Evolutionary conservation across 331 rosid genomes (phyloP), one percentile per base, ranked within the genome.

Genomic region (Ulmus americana): DNA sequence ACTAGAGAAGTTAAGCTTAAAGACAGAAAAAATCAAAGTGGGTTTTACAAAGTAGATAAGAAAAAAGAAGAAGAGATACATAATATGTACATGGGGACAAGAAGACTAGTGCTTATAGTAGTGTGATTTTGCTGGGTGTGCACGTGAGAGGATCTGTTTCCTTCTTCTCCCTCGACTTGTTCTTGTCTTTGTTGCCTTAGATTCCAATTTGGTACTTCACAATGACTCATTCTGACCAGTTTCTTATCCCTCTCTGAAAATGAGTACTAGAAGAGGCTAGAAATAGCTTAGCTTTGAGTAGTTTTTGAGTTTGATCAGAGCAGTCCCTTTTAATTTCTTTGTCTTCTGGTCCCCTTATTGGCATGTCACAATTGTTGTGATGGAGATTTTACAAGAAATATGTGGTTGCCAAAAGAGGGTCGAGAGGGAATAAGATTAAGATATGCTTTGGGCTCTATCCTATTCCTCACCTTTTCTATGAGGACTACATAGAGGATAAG

Each of bases 121-220:
- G 39, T 64, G 65, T 50, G 45, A 52, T 49, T 67, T 45, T 45
- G 53, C 14, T 47, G 67, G 55, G 64, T 52, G 61, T 57, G 76
- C 80, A 79, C 77, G 85, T 79, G 84, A 71, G 86, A 78, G 55
- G 82, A 69, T 76, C 63, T 68, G 71, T 41, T 73, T 53, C 61
- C 39, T 55, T 66, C 79, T 70, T 67, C 67, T 12, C 22, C 74
- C 13, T 71, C 72, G 67, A 69, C 73, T 80, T 63, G 76, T 65
- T 73, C 64, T 72, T 74, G 74, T 86, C 56, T 76, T 38, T 55
- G 75, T 42, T 60, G 79, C 63, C 64, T 64, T 58, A 61, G 81
- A 64, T 74, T 75, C 80, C 78, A 77, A 57, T 52, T 73, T 61
- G 80, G 78, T 45, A 77, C 78, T 11, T 35, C 67, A 74, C 65